Conservation (phyloP, 2,329 filamentous ascomycete species). For the Metarhizium anisopliae region DNA sequence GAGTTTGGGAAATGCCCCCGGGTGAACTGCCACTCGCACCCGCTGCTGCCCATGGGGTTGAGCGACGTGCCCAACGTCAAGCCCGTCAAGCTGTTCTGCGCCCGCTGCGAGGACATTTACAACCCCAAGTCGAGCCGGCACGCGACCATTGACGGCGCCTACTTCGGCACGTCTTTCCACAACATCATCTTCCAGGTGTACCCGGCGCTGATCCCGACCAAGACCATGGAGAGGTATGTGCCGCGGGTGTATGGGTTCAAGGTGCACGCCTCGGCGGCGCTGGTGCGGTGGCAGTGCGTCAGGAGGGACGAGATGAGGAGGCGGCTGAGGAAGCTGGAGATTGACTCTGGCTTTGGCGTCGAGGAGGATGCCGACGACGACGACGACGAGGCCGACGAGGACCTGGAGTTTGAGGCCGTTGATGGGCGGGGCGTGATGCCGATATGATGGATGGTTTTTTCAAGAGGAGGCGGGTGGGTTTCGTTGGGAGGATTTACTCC, state of each 20-base stretch:
- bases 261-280: slow-evolving; percentile 79
- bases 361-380: slow-evolving; percentile 56
- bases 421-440: slow-evolving; percentile 20
- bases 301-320: slow-evolving; percentile 75
- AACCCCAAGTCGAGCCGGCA: slow-evolving; percentile 97
- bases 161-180: slow-evolving; percentile 97
- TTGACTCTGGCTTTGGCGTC: slow-evolving; percentile 75
- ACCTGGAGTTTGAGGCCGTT: slow-evolving; percentile 30
- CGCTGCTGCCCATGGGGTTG: slow-evolving; percentile 88
- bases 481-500: background rate
- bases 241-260: slow-evolving; percentile 92
- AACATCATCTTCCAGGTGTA: slow-evolving; percentile 99
- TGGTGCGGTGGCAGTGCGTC: slow-evolving; percentile 84
- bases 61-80: slow-evolving; percentile 81
- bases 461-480: background rate
- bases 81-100: slow-evolving; percentile 94
- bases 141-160: slow-evolving; percentile 90
- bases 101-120: slow-evolving; percentile 95
- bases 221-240: slow-evolving; percentile 77
- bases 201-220: slow-evolving; percentile 76
- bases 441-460: slow-evolving; percentile 6
- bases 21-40: slow-evolving; percentile 89
- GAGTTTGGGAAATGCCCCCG: slow-evolving; percentile 98
- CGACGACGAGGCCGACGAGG: slow-evolving; percentile 48
- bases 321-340: slow-evolving; percentile 58